A percentile compares a stretch with the other conserved stretches of the same genome.
Evolutionary conservation across 2,329 filamentous ascomycete species (phyloP).

Genomic region (Pseudocercospora musae): DNA sequence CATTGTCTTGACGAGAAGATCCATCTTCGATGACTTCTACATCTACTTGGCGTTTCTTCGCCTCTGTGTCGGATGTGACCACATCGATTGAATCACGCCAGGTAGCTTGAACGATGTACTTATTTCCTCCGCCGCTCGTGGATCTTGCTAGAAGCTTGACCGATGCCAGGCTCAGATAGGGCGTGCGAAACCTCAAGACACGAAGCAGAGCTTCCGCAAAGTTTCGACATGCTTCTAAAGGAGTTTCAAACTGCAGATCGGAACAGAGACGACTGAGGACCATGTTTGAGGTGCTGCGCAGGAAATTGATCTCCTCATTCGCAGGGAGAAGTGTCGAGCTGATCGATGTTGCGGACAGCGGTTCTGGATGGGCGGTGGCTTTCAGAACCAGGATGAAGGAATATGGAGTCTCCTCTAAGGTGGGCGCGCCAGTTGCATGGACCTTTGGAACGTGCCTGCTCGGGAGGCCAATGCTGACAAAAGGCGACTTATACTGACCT

Average conservation of each 20-base stretch:
- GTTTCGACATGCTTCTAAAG: not conserved
- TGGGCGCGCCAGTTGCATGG: not conserved
- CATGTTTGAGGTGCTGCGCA: not conserved
- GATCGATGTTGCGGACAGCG: not conserved
- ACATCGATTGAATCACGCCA: not conserved
- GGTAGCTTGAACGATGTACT: not conserved
- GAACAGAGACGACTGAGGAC: not conserved
- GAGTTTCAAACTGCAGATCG: not conserved
- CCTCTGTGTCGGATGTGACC: not conserved
- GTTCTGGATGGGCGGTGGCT: not conserved
- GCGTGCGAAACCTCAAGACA: slow-evolving; percentile 29
- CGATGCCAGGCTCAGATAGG: not conserved
- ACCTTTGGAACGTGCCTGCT: not conserved
- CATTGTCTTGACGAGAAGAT: not conserved
- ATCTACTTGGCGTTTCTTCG: not conserved
- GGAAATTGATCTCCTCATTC: not conserved
- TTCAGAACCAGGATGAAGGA: not conserved
- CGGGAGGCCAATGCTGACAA: not conserved
- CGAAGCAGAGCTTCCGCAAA: slow-evolving; percentile 14
- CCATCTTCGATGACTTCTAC: not conserved
- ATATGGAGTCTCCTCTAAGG: not conserved
- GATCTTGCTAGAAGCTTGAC: not conserved
- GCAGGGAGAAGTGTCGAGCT: not conserved
- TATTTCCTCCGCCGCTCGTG: not conserved
- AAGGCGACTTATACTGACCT: not conserved